Base-by-base conservation (phyloP, 2,329 filamentous ascomycete genomes). In the Cadophora luteo-olivacea region DNA sequence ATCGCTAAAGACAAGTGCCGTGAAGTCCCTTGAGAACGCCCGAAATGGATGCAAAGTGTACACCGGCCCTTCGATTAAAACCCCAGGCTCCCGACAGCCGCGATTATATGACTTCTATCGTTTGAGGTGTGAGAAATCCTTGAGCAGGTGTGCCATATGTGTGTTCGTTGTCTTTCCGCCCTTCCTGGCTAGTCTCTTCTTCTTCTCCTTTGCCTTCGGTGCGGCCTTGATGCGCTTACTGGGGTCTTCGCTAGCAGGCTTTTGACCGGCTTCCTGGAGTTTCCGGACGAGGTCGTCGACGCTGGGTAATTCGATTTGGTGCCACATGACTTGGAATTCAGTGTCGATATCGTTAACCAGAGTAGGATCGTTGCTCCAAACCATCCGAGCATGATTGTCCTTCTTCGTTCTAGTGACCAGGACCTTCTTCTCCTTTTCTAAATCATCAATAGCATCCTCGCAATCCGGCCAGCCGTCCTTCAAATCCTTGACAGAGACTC, bases 401-500 rank as follows among this genome's bases (percentile, higher is more conserved):
- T 98, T 98, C 82, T 96, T 97, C 66, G 94, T 94, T 70, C 94
- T 89, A 25, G 93, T 92, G 6, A 97, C 93, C 45, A 98, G 85
- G 57, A 98, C 85, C 79, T 91, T 91, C 77, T 94, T 91, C 78
- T 92, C 87, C 51, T 81, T 81, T 82, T 97, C 95, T 63, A 99
- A 85, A 73, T 87, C 84, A 71, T 91, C 87, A 78, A 99, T 91
- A 11, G 91, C 87, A 24, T 91, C 87, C 69, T 94, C 89, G 76
- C 93, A 97, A 75, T 91, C 90, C 29, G 91, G 89, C 96, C 96
- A 99, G 71, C 96, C 96, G 78, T 99, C 96, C 81, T 97, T 97
- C 70, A 99, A 86, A 75, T 97, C 94, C 79, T 93, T 94, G 71
- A 98, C 93, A 48, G 86, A 86, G 65, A 98, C 87, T 14, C 93